A percentile compares a stretch with the other conserved stretches of the same genome.
phyloP scores from a whole-genome alignment of 768 basidiomycete genomes.

The Mycena epipterygia region DNA sequence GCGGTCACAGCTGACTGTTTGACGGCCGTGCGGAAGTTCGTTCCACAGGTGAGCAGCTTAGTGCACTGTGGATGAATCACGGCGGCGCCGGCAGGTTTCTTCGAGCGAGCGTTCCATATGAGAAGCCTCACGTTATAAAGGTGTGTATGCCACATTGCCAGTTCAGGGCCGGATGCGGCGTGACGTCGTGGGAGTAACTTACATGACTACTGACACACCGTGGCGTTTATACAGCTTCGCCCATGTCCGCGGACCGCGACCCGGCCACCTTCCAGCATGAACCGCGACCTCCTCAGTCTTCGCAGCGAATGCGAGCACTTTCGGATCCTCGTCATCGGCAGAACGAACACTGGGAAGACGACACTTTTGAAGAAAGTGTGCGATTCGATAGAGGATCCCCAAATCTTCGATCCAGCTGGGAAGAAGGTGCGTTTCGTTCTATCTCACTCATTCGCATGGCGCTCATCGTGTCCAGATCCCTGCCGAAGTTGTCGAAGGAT shows the following conservation, averaged over 20 bases:
- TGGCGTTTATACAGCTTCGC: not conserved
- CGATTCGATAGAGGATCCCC: slow-evolving; percentile 48
- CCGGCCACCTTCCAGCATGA: slow-evolving; percentile 7
- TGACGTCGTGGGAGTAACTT: not conserved
- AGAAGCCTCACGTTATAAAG: too few relatives aligned
- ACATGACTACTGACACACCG: not conserved
- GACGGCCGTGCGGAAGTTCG: too few relatives aligned
- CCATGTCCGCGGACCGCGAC: not conserved
- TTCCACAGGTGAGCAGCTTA: too few relatives aligned
- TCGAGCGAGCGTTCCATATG: not conserved
- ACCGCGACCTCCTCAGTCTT: slow-evolving; percentile 35
- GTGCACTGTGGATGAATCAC: too few relatives aligned
- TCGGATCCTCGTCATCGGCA: slow-evolving; percentile 56
- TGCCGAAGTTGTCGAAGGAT: slow-evolving; percentile 3
- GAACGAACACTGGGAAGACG: slow-evolving; percentile 57
- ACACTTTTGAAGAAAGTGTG: slow-evolving; percentile 55
- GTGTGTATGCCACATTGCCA: too few relatives aligned
- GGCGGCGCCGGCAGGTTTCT: too few relatives aligned
- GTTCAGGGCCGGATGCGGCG: too few relatives aligned
- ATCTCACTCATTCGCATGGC: not conserved
- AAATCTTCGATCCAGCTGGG: slow-evolving; percentile 40
- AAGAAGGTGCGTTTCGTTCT: slow-evolving; percentile 35
- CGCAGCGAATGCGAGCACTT: slow-evolving; percentile 46
- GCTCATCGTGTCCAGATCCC: slow-evolving; percentile 1
- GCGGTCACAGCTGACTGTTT: too few relatives aligned